Evolutionary conservation across 257 asterid species (phyloP), one percentile per base, ranked within the genome.

Genomic region (Plectranthus barbatus): DNA sequence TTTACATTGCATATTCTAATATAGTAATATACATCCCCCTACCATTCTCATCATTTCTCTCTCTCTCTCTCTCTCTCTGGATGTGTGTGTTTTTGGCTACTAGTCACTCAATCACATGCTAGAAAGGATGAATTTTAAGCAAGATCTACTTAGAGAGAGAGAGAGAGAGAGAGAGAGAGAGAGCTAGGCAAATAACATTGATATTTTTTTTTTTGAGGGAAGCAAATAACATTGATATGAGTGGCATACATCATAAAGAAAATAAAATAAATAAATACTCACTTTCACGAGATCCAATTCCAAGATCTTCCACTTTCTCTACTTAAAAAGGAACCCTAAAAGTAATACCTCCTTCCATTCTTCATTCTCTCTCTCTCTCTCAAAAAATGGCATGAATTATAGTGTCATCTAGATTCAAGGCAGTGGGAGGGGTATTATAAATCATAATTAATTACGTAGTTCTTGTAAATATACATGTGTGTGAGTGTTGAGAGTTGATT

Each of bases 281-380:
- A 74, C 78, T 78, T 74, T 78, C 89, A 79, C 90, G 68, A 78
- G 90, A 83, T 88, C 92, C 90, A 77, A 82, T 79, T 76, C 82
- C 73, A 53, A 70, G 62, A 76, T 73, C 65, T 64, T 79, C 74
- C 67, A 61, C 55, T 31, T 36, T 45, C 24, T 15, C 44, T 6
- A 8, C 31, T n/a, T 7, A 36, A 29, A n/a, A 19, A 5, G 6
- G 0, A 39, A 37, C 50, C 50, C 49, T 57, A 57, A 57, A 31
- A 15, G 3, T 31, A 9, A 21, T 54, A 54, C 13, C 0, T 9
- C 60, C 19, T 26, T 29, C 9, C 21, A 4, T 47, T 19, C 53
- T 18, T 47, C 53, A 46, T 7, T 46, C 10, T 21, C 64, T 17
- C 45, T 8, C 57, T 52, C 29, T 44, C 66, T 56, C 66, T 21